Evolutionary conservation across 192 early-diverging fungal genomes (phyloP), one percentile per base, ranked within the genome.

Genomic region (Backusella circina): DNA sequence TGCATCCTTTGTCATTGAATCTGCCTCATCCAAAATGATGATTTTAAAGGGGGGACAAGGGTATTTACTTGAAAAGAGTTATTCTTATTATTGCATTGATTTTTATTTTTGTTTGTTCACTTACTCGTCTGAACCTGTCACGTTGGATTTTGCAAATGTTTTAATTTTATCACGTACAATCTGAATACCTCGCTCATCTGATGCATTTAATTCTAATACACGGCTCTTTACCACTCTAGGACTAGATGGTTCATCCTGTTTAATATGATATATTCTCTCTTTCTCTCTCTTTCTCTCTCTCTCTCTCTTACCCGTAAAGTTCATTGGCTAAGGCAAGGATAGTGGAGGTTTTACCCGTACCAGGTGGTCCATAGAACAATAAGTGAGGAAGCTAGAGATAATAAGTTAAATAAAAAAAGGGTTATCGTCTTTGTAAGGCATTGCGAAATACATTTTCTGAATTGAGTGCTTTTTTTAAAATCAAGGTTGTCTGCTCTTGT

Each of bases 281-380:
- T 5, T 0, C n/a, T 30, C 0, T 57, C 9, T 23, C 32, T 18
- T n/a, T 26, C 65, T 30, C n/a, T n/a, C n/a, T 30, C 0, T 57
- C 9, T 23, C 32, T 18, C 13, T 26, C 65, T 30, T 84, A 95
- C 93, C 93, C 94, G 74, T 91, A 96, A 47, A 95, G 80, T 71
- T 94, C 93, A n/a, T 91, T 84, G 23, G 95, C 90, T 44, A 98
- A 84, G 0, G 97, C 97, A 26, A 99, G 82, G 61, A 98, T 96
- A 0, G 97, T 96, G 1, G 94, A 95, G 3, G 97, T 99, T 81
- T 99, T 99, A 79, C 97, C 97, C 0, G 96, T 99, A 33, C 97
- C 97, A 39, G 97, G 94, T 44, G 96, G 96, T n/a, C 97, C 97
- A 83, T 97, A 98, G 80, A 99, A 98, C 33, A 99, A 83, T 30